Percentiles rank a stretch among this genome's conserved stretches.
Evolutionary conservation across 2,329 filamentous ascomycete species (phyloP).

Genomic region (Macrophomina pseudophaseolina): DNA sequence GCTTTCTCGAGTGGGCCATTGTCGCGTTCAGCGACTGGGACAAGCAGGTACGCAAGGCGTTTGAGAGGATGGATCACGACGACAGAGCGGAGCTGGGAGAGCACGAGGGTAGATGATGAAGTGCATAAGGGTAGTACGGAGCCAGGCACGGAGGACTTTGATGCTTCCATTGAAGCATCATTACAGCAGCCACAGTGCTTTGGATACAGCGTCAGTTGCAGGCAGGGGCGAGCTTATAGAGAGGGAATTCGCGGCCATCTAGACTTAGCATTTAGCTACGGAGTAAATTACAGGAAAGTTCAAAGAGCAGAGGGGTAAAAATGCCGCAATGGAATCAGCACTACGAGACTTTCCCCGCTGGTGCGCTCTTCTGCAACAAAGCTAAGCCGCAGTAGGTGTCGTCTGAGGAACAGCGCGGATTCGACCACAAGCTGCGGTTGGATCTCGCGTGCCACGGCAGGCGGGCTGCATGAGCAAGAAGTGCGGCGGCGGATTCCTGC

Average conservation of each 20-base stretch:
- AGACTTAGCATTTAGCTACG: background rate
- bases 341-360: background rate
- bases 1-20: slow-evolving; percentile 77
- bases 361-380: background rate
- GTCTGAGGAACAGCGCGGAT: background rate
- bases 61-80: slow-evolving; percentile 68
- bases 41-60: slow-evolving; percentile 71
- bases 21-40: slow-evolving; percentile 81
- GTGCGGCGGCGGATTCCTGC: background rate
- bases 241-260: too few relatives aligned
- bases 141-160: too few relatives aligned
- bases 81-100: slow-evolving; percentile 49
- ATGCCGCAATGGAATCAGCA: background rate
- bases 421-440: background rate
- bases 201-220: too few relatives aligned
- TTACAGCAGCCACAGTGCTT: too few relatives aligned
- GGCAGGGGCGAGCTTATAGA: too few relatives aligned
- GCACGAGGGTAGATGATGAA: background rate
- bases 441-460: background rate
- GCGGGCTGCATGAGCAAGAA: background rate
- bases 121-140: background rate
- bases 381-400: background rate
- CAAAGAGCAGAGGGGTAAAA: background rate
- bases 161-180: too few relatives aligned
- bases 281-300: background rate